These are phyloP conservation scores for Aspergillus pseudonomiae DNA, from an alignment of 2,329 filamentous ascomycete species.

Conservation along the genomic window DNA sequence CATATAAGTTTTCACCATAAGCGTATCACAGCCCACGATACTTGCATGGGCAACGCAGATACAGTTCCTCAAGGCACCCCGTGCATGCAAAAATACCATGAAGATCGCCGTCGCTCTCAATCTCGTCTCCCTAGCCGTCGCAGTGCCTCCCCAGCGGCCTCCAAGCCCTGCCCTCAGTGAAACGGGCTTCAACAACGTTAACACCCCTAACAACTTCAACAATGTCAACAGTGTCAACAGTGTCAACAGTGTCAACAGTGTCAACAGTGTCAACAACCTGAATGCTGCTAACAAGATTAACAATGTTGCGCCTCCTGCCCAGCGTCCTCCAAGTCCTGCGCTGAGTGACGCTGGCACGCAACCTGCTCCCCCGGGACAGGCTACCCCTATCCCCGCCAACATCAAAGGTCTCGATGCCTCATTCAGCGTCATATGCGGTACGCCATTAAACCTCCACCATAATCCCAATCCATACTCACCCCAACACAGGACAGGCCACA, in stretches of 20 bases:
- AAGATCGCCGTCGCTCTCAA: neutral
- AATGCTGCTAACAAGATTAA: too few relatives aligned
- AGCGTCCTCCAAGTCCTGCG: neutral
- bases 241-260: too few relatives aligned
- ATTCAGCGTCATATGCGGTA: too few relatives aligned
- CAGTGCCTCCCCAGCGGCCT: neutral
- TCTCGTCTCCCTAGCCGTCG: neutral
- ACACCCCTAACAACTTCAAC: neutral
- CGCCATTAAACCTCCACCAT: too few relatives aligned
- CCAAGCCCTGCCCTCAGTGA: neutral
- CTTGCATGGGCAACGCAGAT: neutral
- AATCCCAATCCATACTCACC: too few relatives aligned
- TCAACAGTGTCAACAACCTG: too few relatives aligned
- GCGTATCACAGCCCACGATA: too few relatives aligned
- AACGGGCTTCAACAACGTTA: neutral
- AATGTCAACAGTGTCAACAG: neutral
- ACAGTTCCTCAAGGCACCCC: neutral
- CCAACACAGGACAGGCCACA: too few relatives aligned
- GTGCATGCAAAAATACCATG: neutral
- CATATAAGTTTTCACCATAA: neutral
- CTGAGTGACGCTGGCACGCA: neutral
- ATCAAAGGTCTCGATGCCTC: too few relatives aligned
- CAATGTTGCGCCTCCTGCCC: neutral
- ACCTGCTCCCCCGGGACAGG: too few relatives aligned
- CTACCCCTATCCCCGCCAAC: too few relatives aligned